Evolutionary conservation across 1,284 basidiomycete genomes (phyloP).

Genomic region (Leccinum pallidistipes): DNA sequence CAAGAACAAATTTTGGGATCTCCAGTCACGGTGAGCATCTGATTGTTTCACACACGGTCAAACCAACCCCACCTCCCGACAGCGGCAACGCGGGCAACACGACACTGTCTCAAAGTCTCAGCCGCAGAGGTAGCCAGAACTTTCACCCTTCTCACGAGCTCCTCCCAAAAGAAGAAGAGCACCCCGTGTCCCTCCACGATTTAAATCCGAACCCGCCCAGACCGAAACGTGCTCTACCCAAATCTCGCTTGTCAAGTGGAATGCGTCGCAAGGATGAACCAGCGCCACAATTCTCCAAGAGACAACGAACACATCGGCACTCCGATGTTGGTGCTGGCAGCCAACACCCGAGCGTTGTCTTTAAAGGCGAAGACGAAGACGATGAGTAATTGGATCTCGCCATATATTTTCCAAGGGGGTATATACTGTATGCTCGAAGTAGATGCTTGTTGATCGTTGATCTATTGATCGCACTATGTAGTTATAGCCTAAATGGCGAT

Average conservation of each 20-base stretch:
- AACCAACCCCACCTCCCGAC: not conserved
- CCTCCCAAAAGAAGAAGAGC: slow-evolving; percentile 28
- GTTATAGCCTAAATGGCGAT: slow-evolving; percentile 2
- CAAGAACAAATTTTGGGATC: slow-evolving; percentile 20
- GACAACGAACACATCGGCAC: slow-evolving; percentile 23
- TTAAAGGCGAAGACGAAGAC: slow-evolving; percentile 18
- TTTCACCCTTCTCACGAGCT: slow-evolving; percentile 12
- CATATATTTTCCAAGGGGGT: not conserved
- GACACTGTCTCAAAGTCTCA: slow-evolving; percentile 1
- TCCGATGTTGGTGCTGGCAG: slow-evolving; percentile 18
- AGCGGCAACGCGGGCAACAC: slow-evolving; percentile 11
- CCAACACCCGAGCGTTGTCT: not conserved
- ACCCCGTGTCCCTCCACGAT: slow-evolving; percentile 12
- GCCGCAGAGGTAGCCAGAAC: slow-evolving; percentile 13
- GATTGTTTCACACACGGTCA: not conserved
- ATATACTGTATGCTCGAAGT: slow-evolving; percentile 2
- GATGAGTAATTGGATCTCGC: slow-evolving; percentile 13
- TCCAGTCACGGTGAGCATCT: slow-evolving; percentile 20
- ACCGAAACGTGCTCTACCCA: slow-evolving; percentile 34
- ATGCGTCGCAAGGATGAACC: slow-evolving; percentile 7
- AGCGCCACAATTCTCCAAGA: slow-evolving; percentile 18
- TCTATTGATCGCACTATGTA: slow-evolving; percentile 10
- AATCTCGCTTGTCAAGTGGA: slow-evolving; percentile 12
- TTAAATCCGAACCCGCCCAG: slow-evolving; percentile 8
- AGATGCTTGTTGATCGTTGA: not conserved